These are phyloP conservation scores for Taphrina wiesneri DNA, from an alignment of 1,139 yeast species.

Conservation along the genomic window DNA sequence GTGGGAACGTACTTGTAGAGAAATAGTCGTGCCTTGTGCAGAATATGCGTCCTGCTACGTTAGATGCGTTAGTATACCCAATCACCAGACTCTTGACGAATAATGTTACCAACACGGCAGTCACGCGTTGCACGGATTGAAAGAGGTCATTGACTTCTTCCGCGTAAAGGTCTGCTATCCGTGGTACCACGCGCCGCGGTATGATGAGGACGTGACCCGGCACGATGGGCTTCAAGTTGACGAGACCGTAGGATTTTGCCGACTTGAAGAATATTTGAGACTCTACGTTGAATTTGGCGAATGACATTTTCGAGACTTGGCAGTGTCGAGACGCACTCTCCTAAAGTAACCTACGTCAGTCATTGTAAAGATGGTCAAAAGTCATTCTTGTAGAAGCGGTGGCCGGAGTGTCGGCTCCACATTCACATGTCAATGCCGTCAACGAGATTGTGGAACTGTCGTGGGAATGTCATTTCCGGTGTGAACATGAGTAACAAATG, in stretches of 20 bases:
- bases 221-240: constrained; percentile 81
- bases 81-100: not conserved
- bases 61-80: no score
- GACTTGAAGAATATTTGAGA: constrained; percentile 17
- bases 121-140: constrained; percentile 14
- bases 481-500: no score
- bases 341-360: not conserved
- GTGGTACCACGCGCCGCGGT: constrained; percentile 64
- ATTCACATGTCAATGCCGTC: not conserved
- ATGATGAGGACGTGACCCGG: constrained; percentile 89
- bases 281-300: constrained; percentile 30
- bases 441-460: not conserved
- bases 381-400: not conserved
- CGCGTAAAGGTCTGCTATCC: constrained; percentile 64
- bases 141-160: constrained; percentile 57
- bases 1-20: constrained; percentile 8
- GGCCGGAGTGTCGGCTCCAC: not conserved
- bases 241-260: constrained; percentile 66
- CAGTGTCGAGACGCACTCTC: not conserved
- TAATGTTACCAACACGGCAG: constrained; percentile 4
- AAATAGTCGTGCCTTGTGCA: constrained; percentile 20
- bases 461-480: no score
- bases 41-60: not conserved
- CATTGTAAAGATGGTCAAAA: no score
- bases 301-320: not conserved